These are phyloP conservation scores for Xylaria sp. DNA, from an alignment of 2,329 filamentous ascomycete species.

Conservation along the genomic window DNA sequence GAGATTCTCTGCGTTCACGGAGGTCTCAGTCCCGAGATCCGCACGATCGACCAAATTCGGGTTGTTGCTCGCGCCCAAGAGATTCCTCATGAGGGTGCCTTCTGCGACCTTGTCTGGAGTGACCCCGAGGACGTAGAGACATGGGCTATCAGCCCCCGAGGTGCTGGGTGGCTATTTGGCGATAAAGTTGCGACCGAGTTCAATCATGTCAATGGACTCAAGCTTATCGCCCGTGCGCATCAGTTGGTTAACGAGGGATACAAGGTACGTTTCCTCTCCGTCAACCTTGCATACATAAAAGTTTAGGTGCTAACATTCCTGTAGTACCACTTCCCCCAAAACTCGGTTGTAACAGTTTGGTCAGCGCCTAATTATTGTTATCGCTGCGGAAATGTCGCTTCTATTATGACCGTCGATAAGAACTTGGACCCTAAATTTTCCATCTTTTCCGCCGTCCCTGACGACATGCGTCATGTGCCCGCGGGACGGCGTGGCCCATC, in stretches of 20 bases:
- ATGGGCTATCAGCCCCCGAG: conserved; percentile 92
- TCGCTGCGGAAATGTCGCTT: conserved; percentile 94
- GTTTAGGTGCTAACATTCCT: conserved; percentile 44
- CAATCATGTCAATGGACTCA: conserved; percentile 95
- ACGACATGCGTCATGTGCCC: conserved; percentile 83
- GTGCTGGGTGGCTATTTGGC: conserved; percentile 97
- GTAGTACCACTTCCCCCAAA: conserved; percentile 91
- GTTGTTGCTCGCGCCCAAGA: conserved; percentile 98
- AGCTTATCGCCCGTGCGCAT: conserved; percentile 95
- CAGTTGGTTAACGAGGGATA: conserved; percentile 98
- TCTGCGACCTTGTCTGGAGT: conserved; percentile 98
- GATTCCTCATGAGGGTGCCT: conserved; percentile 97
- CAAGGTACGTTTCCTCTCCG: conserved; percentile 77
- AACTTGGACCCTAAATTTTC: conserved; percentile 91
- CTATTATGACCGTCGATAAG: conserved; percentile 91
- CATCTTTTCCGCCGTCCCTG: conserved; percentile 90
- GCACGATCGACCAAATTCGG: conserved; percentile 98
- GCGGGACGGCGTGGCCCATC: conserved; percentile 74
- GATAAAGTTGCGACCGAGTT: conserved; percentile 98
- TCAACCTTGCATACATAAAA: conserved; percentile 51
- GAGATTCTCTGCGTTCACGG: conserved; percentile 99
- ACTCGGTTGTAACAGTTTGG: conserved; percentile 98
- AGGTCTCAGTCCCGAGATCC: conserved; percentile 87
- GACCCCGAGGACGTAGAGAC: conserved; percentile 98
- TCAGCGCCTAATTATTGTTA: conserved; percentile 97